Evolutionary conservation across 305 asterid species (phyloP).

Genomic region (Solanum aculeatissimum): DNA sequence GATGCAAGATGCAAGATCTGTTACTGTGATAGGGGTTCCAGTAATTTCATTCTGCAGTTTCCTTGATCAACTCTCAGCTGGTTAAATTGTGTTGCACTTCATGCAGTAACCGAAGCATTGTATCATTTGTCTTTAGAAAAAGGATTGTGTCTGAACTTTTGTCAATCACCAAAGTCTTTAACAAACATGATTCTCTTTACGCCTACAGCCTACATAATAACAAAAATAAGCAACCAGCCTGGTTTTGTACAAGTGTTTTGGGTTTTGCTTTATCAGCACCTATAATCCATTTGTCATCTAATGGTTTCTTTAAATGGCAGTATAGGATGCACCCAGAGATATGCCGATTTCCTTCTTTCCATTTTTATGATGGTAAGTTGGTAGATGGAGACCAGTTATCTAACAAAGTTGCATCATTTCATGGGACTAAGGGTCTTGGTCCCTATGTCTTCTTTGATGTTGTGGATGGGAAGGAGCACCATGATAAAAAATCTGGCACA

Average conservation of each 20-base stretch:
- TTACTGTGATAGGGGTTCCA: neutral
- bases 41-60: neutral
- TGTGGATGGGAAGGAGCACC: slow-evolving; percentile 82
- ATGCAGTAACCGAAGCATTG: neutral
- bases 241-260: neutral
- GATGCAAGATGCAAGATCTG: neutral
- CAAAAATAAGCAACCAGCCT: neutral
- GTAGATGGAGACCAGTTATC: slow-evolving; percentile 61
- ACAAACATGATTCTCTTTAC: neutral
- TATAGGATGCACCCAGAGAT: slow-evolving; percentile 99
- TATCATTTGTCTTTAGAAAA: neutral
- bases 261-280: neutral
- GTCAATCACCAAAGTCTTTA: neutral
- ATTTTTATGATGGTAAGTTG: slow-evolving; percentile 94
- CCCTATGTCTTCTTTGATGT: slow-evolving; percentile 92
- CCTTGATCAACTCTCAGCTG: neutral
- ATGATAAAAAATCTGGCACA: slow-evolving; percentile 66
- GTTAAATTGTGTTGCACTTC: neutral
- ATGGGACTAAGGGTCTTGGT: slow-evolving; percentile 70
- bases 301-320: slow-evolving; percentile 37
- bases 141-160: neutral
- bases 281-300: neutral
- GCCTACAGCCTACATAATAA: neutral
- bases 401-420: slow-evolving; percentile 65
- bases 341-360: slow-evolving; percentile 83